Percentiles rank a stretch among this genome's conserved stretches.
Evolutionary conservation across 441 rosid genomes (phyloP).

Genomic region (Corymbia calophylla): DNA sequence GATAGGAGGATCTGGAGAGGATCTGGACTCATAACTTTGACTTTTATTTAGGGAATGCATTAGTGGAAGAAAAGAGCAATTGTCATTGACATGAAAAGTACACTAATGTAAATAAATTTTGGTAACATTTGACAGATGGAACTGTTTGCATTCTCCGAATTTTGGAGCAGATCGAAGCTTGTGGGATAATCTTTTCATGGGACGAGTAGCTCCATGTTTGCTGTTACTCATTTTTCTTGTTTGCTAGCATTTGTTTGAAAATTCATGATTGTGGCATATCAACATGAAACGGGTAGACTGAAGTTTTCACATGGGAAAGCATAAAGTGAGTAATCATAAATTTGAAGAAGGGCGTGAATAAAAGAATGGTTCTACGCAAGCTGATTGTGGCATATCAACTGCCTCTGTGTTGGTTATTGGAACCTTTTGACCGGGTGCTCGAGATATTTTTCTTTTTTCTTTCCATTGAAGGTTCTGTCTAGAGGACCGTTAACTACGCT

Average conservation of each 20-base stretch:
- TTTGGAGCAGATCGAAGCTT: background rate
- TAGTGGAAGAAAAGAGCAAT: background rate
- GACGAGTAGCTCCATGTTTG: background rate
- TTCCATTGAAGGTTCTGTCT: slow-evolving; percentile 15
- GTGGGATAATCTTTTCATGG: background rate
- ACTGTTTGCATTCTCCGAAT: background rate
- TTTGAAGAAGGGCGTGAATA: slow-evolving; percentile 19
- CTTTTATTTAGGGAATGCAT: background rate
- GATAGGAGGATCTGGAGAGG: background rate
- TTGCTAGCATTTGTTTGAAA: background rate
- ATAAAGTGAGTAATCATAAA: slow-evolving; percentile 23
- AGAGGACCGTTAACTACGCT: slow-evolving; percentile 18
- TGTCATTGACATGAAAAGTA: background rate
- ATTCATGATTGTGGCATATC: background rate
- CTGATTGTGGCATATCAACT: slow-evolving; percentile 14
- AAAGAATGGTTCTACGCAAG: slow-evolving; percentile 15
- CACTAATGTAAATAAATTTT: background rate
- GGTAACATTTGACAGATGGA: background rate
- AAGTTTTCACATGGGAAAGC: slow-evolving; percentile 36
- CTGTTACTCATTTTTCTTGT: background rate
- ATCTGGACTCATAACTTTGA: background rate
- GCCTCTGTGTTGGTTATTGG: too few species aligned
- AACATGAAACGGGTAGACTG: background rate
- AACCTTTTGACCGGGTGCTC: too few species aligned
- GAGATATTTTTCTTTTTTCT: too few species aligned